Evolutionary conservation across 1,284 basidiomycete genomes (phyloP).

Genomic region (Singerocomus inundabilis): DNA sequence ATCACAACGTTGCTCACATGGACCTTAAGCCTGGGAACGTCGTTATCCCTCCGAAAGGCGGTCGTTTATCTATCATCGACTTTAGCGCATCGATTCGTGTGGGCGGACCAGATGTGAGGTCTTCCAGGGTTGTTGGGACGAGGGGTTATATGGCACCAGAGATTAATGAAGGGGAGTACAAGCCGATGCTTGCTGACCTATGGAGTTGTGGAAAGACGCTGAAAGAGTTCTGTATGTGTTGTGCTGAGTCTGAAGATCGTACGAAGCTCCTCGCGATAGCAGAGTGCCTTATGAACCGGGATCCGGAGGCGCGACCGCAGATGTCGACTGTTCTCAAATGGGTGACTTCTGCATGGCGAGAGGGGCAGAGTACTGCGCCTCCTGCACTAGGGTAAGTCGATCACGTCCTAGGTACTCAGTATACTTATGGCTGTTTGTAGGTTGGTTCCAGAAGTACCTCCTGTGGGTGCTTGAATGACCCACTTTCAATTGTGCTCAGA

Average conservation of each 20-base stretch:
- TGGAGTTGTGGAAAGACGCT: conserved; percentile 6
- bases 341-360: no score
- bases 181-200: conserved; percentile 7
- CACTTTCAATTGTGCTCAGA: no score
- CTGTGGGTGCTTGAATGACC: no score
- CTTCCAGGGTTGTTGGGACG: not conserved
- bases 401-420: no score
- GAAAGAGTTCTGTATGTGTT: conserved; percentile 1
- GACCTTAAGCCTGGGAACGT: not conserved
- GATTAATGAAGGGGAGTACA: not conserved
- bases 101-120: not conserved
- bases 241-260: not conserved
- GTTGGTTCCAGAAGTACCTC: no score
- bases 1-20: conserved; percentile 2
- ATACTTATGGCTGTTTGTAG: no score
- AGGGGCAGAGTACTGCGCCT: no score
- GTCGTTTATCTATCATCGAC: not conserved
- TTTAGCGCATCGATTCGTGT: not conserved
- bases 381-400: no score
- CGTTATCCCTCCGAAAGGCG: not conserved
- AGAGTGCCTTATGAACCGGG: not conserved
- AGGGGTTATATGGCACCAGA: conserved; percentile 9
- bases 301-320: conserved; percentile 1
- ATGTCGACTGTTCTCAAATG: not conserved
- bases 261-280: not conserved